phyloP scores from a whole-genome alignment of 371 early-diverging fungal genomes.

The Conidiobolus incongruus region DNA sequence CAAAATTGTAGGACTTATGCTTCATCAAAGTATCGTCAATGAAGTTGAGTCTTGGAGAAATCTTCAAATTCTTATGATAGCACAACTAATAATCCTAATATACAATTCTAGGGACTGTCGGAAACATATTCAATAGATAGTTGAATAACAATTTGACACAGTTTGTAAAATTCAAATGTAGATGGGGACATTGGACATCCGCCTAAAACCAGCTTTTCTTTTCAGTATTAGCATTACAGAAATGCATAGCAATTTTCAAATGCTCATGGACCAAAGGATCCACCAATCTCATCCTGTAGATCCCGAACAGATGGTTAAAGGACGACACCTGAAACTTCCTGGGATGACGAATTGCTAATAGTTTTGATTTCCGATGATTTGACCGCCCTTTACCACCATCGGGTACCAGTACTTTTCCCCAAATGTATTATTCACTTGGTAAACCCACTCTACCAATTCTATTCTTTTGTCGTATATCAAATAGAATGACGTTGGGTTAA shows the following conservation, averaged over 20 bases:
- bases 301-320: slow-evolving; percentile 23
- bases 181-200: slow-evolving; percentile 4
- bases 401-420: slow-evolving; percentile 23
- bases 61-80: slow-evolving; percentile 12
- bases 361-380: background rate
- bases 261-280: slow-evolving; percentile 5
- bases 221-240: background rate
- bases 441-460: slow-evolving; percentile 8
- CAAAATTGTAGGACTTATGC: slow-evolving; percentile 5
- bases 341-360: background rate
- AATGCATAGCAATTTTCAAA: background rate
- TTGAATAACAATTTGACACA: slow-evolving; percentile 6
- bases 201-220: background rate
- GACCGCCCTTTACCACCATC: slow-evolving; percentile 7
- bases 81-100: slow-evolving; percentile 16
- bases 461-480: slow-evolving; percentile 10
- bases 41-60: slow-evolving; percentile 20
- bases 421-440: slow-evolving; percentile 32
- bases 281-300: slow-evolving; percentile 13
- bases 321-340: slow-evolving; percentile 28
- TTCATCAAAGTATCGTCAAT: slow-evolving; percentile 6
- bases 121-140: slow-evolving; percentile 17
- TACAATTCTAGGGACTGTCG: slow-evolving; percentile 24
- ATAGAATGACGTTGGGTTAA: slow-evolving; percentile 24
- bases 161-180: slow-evolving; percentile 8